Evolutionary conservation across 169 alveolate genomes (phyloP), one percentile per base, ranked within the genome.

Genomic region (Cryptosporidium sp.): DNA sequence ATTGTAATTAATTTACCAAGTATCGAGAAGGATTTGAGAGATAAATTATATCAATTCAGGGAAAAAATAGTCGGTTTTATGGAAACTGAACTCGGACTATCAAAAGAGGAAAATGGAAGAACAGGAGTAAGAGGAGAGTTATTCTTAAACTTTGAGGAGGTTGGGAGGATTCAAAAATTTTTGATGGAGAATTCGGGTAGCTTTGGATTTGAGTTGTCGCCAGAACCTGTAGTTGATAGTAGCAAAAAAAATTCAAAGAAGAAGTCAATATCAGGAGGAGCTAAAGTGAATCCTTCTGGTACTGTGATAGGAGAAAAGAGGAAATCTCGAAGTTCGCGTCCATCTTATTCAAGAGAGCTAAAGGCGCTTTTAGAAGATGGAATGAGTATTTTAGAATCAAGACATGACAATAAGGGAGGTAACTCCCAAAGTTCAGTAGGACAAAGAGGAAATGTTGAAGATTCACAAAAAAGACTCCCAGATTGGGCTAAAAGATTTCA

Each of bases 401-500:
- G 51, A 29, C 48, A 51, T 44, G 86, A 73, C 16, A 60, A n/a
- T 12, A 73, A 73, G 31, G 71, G 70, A 29, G 70, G 51, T 4
- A 58, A 51, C 31, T 31, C 51, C 3, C 86, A 73, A 42, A 61
- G 68, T 23, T 18, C 45, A 21, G 48, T 80, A 29, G 89, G 89
- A 8, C 53, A 35, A 29, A 80, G 80, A 18, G 65, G 65, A 7
- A 39, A 23, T 61, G 29, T 12, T 31, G 89, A 80, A 4, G 89
- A 80, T 21, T 35, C 33, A 16, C 67, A 44, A 44, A 80, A 44
- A 31, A 80, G 44, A 23, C 58, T 80, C 12, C 89, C 89, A 6
- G 89, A 80, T 44, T 80, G 89, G 89, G 89, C 75, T 9, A 80
- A 80, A 42, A 80, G 89, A 45, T 80, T 80, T 51, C 89, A 80